Conservation (phyloP, 371 early-diverging fungal genomes). For the Lichtheimia ramosa region DNA sequence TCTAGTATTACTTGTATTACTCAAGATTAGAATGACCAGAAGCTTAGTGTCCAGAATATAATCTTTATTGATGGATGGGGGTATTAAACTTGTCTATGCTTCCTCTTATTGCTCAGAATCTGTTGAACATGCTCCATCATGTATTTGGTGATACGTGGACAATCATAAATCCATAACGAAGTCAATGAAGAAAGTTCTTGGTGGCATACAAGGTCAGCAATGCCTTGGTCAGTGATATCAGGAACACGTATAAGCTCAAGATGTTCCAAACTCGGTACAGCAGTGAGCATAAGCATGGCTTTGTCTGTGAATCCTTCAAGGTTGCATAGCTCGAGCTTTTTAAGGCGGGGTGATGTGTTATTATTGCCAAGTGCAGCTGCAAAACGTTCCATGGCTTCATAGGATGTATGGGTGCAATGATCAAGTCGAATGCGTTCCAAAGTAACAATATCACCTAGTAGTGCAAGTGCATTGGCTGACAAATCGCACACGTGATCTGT, state of each 20-base stretch:
- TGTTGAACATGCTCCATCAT: constrained; percentile 6
- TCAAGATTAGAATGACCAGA: constrained; percentile 6
- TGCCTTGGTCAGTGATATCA: constrained; percentile 1
- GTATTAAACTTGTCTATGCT: too few species aligned
- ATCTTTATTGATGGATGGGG: too few species aligned
- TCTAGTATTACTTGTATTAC: constrained; percentile 13
- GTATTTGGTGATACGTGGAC: constrained; percentile 1
- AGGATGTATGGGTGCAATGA: neutral
- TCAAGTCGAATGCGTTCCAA: neutral
- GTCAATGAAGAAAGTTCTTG: neutral
- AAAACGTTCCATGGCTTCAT: neutral
- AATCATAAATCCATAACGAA: constrained; percentile 1
- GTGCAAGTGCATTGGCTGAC: neutral
- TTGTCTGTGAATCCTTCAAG: constrained; percentile 1
- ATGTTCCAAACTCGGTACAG: neutral
- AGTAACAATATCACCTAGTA: neutral
- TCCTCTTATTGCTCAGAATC: too few species aligned
- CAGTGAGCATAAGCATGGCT: neutral
- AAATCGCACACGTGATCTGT: neutral
- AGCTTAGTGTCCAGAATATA: constrained; percentile 2
- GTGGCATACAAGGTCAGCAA: neutral
- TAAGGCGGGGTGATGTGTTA: neutral
- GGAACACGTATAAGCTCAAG: neutral
- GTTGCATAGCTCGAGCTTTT: neutral
- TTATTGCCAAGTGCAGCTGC: neutral